Evolutionary conservation across 1,284 basidiomycete species (phyloP).

Genomic region (Ganoderma boninense): DNA sequence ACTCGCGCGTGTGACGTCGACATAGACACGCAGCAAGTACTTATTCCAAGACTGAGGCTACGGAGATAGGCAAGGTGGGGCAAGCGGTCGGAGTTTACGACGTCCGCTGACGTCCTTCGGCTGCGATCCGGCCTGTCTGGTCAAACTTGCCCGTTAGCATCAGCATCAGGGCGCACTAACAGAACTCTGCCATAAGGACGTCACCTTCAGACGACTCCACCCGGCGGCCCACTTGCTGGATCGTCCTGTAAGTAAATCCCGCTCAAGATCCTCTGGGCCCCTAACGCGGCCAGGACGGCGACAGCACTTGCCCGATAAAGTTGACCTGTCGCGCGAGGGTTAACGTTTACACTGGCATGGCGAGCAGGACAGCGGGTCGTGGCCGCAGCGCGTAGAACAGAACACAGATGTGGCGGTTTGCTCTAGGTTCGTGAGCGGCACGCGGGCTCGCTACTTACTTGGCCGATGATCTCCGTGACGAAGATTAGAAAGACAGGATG

Average conservation of each 20-base stretch:
- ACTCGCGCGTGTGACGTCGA: too few species aligned
- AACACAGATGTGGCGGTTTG: not conserved
- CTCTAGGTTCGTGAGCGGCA: not conserved
- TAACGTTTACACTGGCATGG: not conserved
- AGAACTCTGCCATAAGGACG: not conserved
- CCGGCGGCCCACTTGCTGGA: not conserved
- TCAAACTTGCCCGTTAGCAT: not conserved
- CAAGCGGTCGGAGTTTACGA: not conserved
- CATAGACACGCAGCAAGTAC: too few species aligned
- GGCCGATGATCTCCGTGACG: not conserved
- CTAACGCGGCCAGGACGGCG: not conserved
- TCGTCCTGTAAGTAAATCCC: not conserved
- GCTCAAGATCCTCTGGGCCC: not conserved
- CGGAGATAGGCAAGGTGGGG: not conserved
- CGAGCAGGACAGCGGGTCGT: not conserved
- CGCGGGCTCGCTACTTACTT: not conserved
- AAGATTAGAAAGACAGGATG: not conserved
- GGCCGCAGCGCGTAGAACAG: not conserved
- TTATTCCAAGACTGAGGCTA: not conserved
- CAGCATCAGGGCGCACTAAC: conserved; percentile 1
- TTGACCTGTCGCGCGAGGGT: not conserved
- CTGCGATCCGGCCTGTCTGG: not conserved
- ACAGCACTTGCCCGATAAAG: not conserved
- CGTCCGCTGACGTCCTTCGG: not conserved
- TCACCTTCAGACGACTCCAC: not conserved